Conservation (phyloP, 192 early-diverging fungal species). For the Podila epigama region DNA sequence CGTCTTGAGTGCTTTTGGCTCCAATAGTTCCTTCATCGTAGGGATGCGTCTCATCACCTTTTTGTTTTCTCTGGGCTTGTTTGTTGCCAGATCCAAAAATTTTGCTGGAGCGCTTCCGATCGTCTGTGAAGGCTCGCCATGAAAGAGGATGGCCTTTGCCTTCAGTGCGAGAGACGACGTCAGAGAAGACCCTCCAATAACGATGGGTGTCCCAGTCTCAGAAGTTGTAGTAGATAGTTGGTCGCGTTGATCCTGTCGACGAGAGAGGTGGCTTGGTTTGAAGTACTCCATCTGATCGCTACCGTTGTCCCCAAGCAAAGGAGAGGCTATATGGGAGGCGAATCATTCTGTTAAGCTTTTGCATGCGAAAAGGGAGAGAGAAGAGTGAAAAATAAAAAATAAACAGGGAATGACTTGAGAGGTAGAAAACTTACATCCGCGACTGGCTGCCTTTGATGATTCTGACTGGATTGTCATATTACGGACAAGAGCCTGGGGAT, state of each 20-base stretch:
- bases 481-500: neutral
- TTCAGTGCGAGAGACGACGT: constrained; percentile 27
- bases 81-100: constrained; percentile 41
- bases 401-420: neutral
- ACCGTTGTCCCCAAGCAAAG: neutral
- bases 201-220: constrained; percentile 22
- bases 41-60: constrained; percentile 33
- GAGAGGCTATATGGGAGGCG: neutral
- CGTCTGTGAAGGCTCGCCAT: constrained; percentile 28
- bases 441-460: constrained; percentile 7
- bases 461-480: neutral
- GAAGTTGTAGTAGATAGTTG: constrained; percentile 18
- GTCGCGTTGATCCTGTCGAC: constrained; percentile 34
- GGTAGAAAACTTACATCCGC: constrained; percentile 5
- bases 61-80: constrained; percentile 21
- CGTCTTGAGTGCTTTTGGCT: constrained; percentile 4
- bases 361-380: neutral
- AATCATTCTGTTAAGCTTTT: neutral
- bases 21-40: constrained; percentile 41
- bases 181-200: constrained; percentile 18
- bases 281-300: neutral
- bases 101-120: constrained; percentile 9
- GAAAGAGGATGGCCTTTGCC: constrained; percentile 44
- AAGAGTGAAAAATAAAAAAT: neutral
- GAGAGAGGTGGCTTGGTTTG: constrained; percentile 9